Conservation (phyloP, 2,329 filamentous ascomycete species). For the Venturia pyrina region DNA sequence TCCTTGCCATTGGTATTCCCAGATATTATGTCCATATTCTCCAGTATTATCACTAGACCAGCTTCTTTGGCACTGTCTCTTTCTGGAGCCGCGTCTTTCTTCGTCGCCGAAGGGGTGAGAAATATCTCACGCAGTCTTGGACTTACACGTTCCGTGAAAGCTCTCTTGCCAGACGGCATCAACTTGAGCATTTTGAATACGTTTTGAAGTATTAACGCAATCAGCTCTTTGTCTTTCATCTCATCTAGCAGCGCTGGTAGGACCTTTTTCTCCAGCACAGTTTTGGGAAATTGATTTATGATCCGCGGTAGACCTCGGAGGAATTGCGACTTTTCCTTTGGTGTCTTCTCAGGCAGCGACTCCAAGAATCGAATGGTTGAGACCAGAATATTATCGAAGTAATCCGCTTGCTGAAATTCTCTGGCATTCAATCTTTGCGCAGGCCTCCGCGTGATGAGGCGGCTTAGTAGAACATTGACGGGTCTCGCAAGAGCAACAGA, state of each 20-base stretch:
- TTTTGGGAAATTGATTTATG: constrained; percentile 82
- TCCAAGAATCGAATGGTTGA: constrained; percentile 95
- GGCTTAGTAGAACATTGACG: constrained; percentile 63
- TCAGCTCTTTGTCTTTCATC: constrained; percentile 79
- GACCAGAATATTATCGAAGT: constrained; percentile 94
- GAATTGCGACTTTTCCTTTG: constrained; percentile 83
- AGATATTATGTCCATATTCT: constrained; percentile 67
- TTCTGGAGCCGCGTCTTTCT: constrained; percentile 45
- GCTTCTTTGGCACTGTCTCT: constrained; percentile 78
- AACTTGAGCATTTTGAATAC: constrained; percentile 80
- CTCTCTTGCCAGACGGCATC: constrained; percentile 64
- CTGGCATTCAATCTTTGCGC: constrained; percentile 78
- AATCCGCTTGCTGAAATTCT: constrained; percentile 90
- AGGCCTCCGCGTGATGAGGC: constrained; percentile 76
- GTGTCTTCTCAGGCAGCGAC: constrained; percentile 79
- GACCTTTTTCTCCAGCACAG: constrained; percentile 90
- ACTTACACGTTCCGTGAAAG: constrained; percentile 79
- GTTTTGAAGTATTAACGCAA: constrained; percentile 80
- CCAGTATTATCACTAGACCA: constrained; percentile 81
- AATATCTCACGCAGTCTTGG: constrained; percentile 79
- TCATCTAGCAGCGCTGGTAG: constrained; percentile 83
- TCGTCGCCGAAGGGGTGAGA: constrained; percentile 40
- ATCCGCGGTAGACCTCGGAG: constrained; percentile 81
- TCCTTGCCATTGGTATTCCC: constrained; percentile 81
- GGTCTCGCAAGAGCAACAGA: constrained; percentile 72